phyloP scores from a whole-genome alignment of 768 basidiomycete species.

The Russula virescens region DNA sequence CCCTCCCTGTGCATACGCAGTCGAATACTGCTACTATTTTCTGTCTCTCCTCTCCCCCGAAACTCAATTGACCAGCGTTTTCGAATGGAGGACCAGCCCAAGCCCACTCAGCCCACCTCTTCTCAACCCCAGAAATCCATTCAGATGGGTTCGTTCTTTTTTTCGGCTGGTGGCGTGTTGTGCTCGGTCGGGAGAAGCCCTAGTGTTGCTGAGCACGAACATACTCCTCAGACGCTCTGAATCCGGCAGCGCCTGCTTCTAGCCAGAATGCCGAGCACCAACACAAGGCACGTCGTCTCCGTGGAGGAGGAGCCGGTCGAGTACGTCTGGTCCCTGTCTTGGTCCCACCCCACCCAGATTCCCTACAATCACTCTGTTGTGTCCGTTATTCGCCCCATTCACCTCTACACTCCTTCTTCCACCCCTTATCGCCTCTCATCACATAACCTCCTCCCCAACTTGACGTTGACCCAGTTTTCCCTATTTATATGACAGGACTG shows the following conservation, averaged over 20 bases:
- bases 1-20: neutral
- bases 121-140: conserved; percentile 55
- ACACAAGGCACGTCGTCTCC: conserved; percentile 50
- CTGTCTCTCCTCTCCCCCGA: neutral
- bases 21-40: too few relatives aligned
- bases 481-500: conserved; percentile 46
- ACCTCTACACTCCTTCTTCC: too few relatives aligned
- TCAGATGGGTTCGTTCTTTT: conserved; percentile 53
- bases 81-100: conserved; percentile 30
- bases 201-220: neutral
- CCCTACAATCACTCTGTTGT: neutral
- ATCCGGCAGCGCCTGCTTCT: conserved; percentile 36
- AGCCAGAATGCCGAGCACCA: conserved; percentile 34
- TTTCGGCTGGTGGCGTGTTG: neutral
- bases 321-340: neutral
- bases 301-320: conserved; percentile 60
- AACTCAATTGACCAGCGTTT: neutral
- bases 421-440: neutral
- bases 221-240: conserved; percentile 39
- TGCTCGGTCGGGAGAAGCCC: too few relatives aligned
- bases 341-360: too few relatives aligned
- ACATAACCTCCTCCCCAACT: neutral
- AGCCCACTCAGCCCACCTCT: conserved; percentile 33
- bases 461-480: conserved; percentile 2
- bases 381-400: too few relatives aligned